A percentile compares a stretch with the other conserved stretches of the same genome.
These are phyloP conservation scores for Schoenoplectus triqueter DNA, from an alignment of 202 grass and related monocot genomes.

Conservation along the genomic window DNA sequence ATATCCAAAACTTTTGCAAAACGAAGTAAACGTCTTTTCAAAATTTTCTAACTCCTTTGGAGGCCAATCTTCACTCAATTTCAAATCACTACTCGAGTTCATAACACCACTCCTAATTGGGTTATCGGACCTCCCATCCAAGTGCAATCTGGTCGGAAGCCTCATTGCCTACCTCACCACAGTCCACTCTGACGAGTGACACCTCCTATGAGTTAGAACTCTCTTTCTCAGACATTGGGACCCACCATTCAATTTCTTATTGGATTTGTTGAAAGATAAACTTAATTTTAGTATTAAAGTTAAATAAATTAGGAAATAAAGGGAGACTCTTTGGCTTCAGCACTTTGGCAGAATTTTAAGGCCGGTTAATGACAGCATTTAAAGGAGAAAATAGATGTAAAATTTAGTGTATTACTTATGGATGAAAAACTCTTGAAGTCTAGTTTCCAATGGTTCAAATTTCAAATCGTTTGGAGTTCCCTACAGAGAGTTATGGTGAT, in stretches of 20 bases:
- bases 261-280: background rate
- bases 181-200: conserved; percentile 68
- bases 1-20: conserved; percentile 63
- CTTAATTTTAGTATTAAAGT: too few relatives aligned
- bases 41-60: conserved; percentile 64
- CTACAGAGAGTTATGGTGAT: too few relatives aligned
- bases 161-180: conserved; percentile 87
- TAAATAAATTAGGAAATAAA: too few relatives aligned
- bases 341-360: too few relatives aligned
- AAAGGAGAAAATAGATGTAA: too few relatives aligned
- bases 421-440: too few relatives aligned
- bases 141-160: conserved; percentile 52
- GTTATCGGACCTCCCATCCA: conserved; percentile 18
- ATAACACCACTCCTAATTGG: conserved; percentile 11
- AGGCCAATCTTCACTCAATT: conserved; percentile 50
- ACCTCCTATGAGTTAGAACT: conserved; percentile 66
- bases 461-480: too few relatives aligned
- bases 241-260: conserved; percentile 25
- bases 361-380: too few relatives aligned
- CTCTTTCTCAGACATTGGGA: conserved; percentile 46
- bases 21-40: conserved; percentile 65
- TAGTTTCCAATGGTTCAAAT: too few relatives aligned
- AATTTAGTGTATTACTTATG: too few relatives aligned
- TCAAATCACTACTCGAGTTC: conserved; percentile 17
- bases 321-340: too few relatives aligned